Conservation (phyloP, 306 rosid species). For the Quercus alba region DNA sequence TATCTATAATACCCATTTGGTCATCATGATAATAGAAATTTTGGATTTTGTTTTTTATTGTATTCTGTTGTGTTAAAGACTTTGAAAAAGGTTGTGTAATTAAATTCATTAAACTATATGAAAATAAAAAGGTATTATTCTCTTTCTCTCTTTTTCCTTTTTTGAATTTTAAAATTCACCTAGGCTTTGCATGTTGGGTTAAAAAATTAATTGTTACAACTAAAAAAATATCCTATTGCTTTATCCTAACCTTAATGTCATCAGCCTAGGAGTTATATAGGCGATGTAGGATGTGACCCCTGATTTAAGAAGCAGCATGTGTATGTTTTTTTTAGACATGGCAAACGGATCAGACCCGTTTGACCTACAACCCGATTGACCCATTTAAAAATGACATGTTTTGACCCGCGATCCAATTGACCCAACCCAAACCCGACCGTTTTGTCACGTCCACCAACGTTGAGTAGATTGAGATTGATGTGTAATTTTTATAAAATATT, state of each 20-base stretch:
- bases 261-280: slow-evolving; percentile 6
- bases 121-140: too few species aligned
- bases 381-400: too few species aligned
- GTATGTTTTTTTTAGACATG: neutral
- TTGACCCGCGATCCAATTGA: too few species aligned
- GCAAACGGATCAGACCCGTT: too few species aligned
- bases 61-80: slow-evolving; percentile 13
- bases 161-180: neutral
- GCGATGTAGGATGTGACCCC: slow-evolving; percentile 31
- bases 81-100: slow-evolving; percentile 33
- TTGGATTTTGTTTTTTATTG: slow-evolving; percentile 36
- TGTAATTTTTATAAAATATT: too few species aligned
- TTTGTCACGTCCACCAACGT: too few species aligned
- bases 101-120: slow-evolving; percentile 39
- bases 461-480: too few species aligned
- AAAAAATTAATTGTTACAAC: slow-evolving; percentile 1
- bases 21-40: slow-evolving; percentile 60
- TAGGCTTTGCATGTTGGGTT: slow-evolving; percentile 17
- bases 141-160: neutral
- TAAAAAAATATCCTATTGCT: neutral
- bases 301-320: neutral
- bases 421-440: too few species aligned
- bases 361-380: too few species aligned
- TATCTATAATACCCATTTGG: slow-evolving; percentile 50
- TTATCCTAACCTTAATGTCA: neutral